These are phyloP conservation scores for Aspergillus sclerotiicarbonarius DNA, from an alignment of 495 filamentous ascomycete genomes.

Conservation along the genomic window DNA sequence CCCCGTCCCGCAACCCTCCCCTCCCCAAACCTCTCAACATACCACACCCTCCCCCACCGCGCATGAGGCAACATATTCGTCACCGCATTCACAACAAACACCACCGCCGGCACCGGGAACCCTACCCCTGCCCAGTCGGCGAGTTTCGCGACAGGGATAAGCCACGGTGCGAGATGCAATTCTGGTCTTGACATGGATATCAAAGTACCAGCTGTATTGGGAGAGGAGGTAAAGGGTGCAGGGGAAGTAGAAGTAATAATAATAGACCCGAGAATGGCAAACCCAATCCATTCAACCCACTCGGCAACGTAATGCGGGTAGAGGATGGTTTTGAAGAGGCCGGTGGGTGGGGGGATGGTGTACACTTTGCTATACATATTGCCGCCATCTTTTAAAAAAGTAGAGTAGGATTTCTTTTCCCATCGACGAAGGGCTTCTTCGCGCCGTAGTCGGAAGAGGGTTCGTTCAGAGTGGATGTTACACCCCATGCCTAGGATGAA, in stretches of 20 bases:
- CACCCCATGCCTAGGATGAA: slow-evolving; percentile 69
- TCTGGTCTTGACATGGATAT: slow-evolving; percentile 16
- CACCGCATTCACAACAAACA: slow-evolving; percentile 84
- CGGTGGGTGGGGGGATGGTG: slow-evolving; percentile 79
- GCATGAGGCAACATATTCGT: slow-evolving; percentile 88
- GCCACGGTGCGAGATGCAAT: slow-evolving; percentile 46
- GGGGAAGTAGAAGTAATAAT: slow-evolving; percentile 24
- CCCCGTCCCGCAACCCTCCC: slow-evolving; percentile 71
- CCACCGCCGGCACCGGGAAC: slow-evolving; percentile 62
- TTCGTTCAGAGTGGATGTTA: slow-evolving; percentile 78
- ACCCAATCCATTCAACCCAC: slow-evolving; percentile 95
- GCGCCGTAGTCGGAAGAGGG: slow-evolving; percentile 57
- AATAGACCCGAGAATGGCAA: slow-evolving; percentile 61
- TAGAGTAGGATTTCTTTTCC: slow-evolving; percentile 37
- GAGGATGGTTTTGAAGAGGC: slow-evolving; percentile 77
- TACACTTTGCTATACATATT: slow-evolving; percentile 73
- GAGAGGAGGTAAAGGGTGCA: neutral
- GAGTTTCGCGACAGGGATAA: slow-evolving; percentile 56
- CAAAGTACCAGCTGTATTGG: too few relatives aligned
- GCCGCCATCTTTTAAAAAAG: neutral
- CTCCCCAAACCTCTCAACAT: slow-evolving; percentile 80
- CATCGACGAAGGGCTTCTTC: slow-evolving; percentile 37
- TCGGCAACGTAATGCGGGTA: slow-evolving; percentile 93
- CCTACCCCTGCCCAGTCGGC: slow-evolving; percentile 26
- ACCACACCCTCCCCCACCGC: slow-evolving; percentile 80